Conservation (phyloP, 495 filamentous ascomycete genomes). For the Xylaria scruposa region DNA sequence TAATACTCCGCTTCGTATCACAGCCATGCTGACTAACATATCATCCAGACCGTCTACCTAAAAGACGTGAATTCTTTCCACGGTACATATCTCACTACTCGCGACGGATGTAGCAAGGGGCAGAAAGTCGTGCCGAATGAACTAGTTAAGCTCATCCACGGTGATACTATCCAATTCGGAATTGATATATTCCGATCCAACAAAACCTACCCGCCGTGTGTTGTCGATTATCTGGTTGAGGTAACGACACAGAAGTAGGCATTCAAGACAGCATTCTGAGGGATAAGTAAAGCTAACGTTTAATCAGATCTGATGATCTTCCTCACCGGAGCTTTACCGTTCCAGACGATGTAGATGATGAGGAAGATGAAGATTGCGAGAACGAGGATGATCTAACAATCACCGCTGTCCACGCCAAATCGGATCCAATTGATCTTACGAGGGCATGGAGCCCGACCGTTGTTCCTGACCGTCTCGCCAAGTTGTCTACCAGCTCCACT, state of each 20-base stretch:
- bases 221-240: constrained; percentile 34
- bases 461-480: not conserved
- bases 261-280: not conserved
- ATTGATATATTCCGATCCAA: constrained; percentile 49
- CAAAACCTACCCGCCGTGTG: constrained; percentile 49
- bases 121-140: constrained; percentile 25
- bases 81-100: constrained; percentile 56
- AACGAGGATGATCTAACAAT: constrained; percentile 32
- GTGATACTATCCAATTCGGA: constrained; percentile 56
- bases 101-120: constrained; percentile 33
- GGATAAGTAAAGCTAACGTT: constrained; percentile 8
- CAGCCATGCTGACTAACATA: constrained; percentile 32
- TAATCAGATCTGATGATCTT: not conserved
- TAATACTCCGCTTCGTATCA: not conserved
- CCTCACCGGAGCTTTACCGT: constrained; percentile 51
- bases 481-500: not conserved
- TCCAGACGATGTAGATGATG: constrained; percentile 51
- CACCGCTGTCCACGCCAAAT: not conserved
- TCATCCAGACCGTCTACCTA: constrained; percentile 49
- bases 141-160: constrained; percentile 36
- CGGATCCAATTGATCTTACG: not conserved
- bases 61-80: constrained; percentile 63
- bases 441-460: not conserved
- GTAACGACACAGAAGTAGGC: constrained; percentile 14
- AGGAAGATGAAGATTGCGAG: constrained; percentile 56